Base-by-base conservation (phyloP, 208 protist genomes). In the Leishmania martiniquensis region DNA sequence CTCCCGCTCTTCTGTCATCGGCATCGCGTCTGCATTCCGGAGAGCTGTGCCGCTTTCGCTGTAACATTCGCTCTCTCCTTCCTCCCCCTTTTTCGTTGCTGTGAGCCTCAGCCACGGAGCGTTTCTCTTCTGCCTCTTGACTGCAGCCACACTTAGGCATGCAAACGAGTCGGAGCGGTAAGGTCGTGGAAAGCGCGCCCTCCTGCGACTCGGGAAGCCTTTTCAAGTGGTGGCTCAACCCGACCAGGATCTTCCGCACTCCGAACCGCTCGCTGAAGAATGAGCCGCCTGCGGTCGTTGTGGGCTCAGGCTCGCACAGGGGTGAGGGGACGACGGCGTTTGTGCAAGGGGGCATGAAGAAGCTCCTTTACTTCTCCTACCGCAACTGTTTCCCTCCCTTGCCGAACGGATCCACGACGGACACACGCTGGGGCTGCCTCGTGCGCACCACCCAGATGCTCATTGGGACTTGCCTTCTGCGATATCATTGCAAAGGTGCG, bases 341-440 rank as follows among this genome's bases (percentile, higher is more conserved):
- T 60, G 88, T 88, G 42, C 72, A 75, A 49, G 60, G 72, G 51
- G 77, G 42, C 39, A 76, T 80, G 15, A 49, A 78, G 20, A 83
- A 83, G 45, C 65, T 97, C 32, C 82, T 95, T 5, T 97, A 91
- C 76, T 96, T 96, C 75, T 93, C 87, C n/a, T 96, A 97, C 79
- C 88, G 94, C 55, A 90, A 91, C 67, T 82, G 85, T 60, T 94
- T 96, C 76, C 59, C 75, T 25, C 78, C 75, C 10, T 76, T 96
- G 60, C 83, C 82, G 5, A 91, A 93, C 51, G 91, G 90, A 12
- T 78, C 75, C n/a, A 94, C 86, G 4, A 91, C 88, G 6, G 97
- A 98, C 85, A 66, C 87, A 5, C 80, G 81, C 20, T 98, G 97
- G 96, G 97, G 97, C 1, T 98, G 97, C 75, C 90, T 98, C 72